Conservation (phyloP, 176 grass and related monocot species). For the Avena eriantha region DNA sequence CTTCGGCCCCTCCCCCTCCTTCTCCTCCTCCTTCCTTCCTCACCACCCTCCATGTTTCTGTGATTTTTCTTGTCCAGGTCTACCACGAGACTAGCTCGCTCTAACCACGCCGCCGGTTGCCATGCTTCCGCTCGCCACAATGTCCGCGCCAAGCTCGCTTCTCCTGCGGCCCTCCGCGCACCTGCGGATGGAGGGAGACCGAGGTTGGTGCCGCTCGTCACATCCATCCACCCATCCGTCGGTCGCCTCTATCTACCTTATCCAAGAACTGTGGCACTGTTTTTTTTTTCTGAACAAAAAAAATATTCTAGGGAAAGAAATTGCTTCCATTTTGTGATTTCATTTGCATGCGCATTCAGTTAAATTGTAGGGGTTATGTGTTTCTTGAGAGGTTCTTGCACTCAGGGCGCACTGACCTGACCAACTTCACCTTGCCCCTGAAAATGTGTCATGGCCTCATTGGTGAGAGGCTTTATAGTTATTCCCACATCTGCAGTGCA, state of each 20-base stretch:
- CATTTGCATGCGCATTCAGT: not conserved
- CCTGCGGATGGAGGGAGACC: not conserved
- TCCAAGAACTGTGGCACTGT: not conserved
- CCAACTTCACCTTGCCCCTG: not conserved
- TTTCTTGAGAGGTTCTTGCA: not conserved
- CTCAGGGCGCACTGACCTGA: not conserved
- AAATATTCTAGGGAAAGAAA: not conserved
- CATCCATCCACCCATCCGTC: not conserved
- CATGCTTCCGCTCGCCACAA: conserved; percentile 30
- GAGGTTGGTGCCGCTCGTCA: conserved; percentile 31
- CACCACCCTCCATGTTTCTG: not conserved
- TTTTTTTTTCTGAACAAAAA: not conserved
- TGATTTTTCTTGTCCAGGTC: conserved; percentile 15
- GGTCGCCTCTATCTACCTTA: not conserved
- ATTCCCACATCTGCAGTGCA: not conserved
- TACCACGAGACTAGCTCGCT: not conserved
- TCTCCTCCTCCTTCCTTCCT: not conserved
- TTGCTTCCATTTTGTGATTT: not conserved
- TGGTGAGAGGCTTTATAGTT: not conserved
- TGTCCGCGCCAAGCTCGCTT: conserved; percentile 29
- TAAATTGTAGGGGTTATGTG: not conserved
- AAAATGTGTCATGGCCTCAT: not conserved
- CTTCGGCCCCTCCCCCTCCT: not conserved
- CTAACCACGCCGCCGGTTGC: not conserved
- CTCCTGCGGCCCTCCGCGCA: not conserved